Evolutionary conservation across 495 filamentous ascomycete species (phyloP), one percentile per base, ranked within the genome.

Genomic region (Penicillium macrosclerotiorum): DNA sequence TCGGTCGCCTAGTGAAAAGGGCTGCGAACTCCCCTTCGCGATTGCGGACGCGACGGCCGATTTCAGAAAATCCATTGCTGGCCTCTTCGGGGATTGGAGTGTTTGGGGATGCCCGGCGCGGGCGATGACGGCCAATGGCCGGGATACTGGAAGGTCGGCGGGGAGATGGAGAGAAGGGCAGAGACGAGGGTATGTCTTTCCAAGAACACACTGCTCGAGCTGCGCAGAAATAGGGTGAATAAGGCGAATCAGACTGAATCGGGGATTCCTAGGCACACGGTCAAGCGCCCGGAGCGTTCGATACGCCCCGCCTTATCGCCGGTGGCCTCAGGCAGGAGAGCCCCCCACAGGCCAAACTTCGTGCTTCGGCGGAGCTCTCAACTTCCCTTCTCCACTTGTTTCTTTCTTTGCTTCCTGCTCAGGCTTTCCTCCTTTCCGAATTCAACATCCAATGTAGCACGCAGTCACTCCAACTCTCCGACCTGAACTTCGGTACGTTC

Each of bases 11-110:
- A 96, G 90, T 14, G 78, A 84, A 64, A 94, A 96, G 7, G 89
- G 90, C 56, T 95, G 94, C 3, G 89, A 81, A 24, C 90, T 90
- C 13, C 90, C 90, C 66, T 95, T 95, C 11, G 93, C 86, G 55
- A 96, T 97, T 46, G 92, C 92, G 30, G 93, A 96, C 26, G 90
- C 89, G 57, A 98, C 89, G 30, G 94, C 94, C 35, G 89, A 96
- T 71, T 96, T 98, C 47, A 98, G 78, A 62, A 97, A 96, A 57
- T 98, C 91, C 93, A 98, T 98, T 47, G 57, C 39, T 26, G 43
- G 38, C 38, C 38, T 29, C 38, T 41, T 41, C 36, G 19, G 36
- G 25, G 36, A 19, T 47, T 19, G 38, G 37, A 37, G 12, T 31
- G 38, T 35, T 42, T 48, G 40, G n/a, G 17, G 42, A 29, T 35